Conservation (phyloP, 768 basidiomycete species). For the Leucocoprinus sp. region DNA sequence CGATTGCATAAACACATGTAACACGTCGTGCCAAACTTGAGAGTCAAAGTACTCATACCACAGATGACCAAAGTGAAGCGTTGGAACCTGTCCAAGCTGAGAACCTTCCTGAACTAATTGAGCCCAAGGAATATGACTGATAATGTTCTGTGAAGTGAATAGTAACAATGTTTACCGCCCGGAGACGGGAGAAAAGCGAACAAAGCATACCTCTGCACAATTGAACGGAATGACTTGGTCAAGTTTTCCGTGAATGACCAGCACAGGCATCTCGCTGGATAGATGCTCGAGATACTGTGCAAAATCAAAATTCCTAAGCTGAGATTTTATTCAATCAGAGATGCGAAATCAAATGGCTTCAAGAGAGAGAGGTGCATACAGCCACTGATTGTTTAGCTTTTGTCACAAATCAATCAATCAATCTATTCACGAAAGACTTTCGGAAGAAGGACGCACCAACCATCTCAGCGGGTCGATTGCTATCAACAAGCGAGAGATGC, state of each 20-base stretch:
- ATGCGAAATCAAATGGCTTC: neutral
- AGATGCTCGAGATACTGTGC: conserved; percentile 20
- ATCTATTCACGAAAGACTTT: neutral
- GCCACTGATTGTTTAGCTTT: conserved; percentile 22
- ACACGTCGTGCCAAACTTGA: conserved; percentile 31
- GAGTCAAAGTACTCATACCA: conserved; percentile 42
- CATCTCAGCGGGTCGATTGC: conserved; percentile 19
- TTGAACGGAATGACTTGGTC: conserved; percentile 28
- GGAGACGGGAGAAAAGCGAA: neutral
- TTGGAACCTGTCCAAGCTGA: conserved; percentile 26
- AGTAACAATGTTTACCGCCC: conserved; percentile 16
- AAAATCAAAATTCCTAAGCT: conserved; percentile 27
- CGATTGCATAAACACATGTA: conserved; percentile 24
- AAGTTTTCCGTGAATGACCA: conserved; percentile 33
- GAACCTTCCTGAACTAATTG: conserved; percentile 25
- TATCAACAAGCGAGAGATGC: conserved; percentile 2
- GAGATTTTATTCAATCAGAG: neutral
- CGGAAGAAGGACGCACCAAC: conserved; percentile 17
- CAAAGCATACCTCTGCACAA: neutral
- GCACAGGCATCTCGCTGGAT: conserved; percentile 25
- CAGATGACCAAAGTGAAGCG: conserved; percentile 31
- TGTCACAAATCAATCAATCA: neutral
- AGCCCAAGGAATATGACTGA: conserved; percentile 30
- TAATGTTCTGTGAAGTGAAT: conserved; percentile 26
- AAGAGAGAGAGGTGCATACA: conserved; percentile 14